Evolutionary conservation across 495 filamentous ascomycete species (phyloP), one percentile per base, ranked within the genome.

Genomic region (Podospora anserina): DNA sequence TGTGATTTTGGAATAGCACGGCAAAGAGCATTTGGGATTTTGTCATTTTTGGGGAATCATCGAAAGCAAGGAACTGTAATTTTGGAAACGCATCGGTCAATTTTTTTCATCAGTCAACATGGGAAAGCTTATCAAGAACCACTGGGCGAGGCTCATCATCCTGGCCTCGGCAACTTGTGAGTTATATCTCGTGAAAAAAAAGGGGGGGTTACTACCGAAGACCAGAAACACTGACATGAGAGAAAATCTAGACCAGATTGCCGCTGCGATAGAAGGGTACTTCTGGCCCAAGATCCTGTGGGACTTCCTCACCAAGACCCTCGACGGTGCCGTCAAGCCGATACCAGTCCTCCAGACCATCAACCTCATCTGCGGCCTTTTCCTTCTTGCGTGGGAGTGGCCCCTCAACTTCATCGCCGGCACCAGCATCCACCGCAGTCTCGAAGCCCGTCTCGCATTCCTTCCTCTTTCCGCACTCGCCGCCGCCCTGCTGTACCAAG

Each of bases 271-370:
- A 64, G 85, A 93, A 81, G 90, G 88, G 73, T 97, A 92, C 87
- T 96, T 98, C 86, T 99, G 94, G 94, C 96, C 96, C 65, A 99
- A 99, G 82, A 88, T 98, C 71, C 96, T 99, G 82, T 99, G 92
- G 91, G 96, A 99, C 81, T 96, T 96, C 78, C 82, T 92, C 72
- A 96, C 96, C 67, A 93, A 94, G 72, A 93, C 91, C 76, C 88
- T 99, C 70, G 91, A 98, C 75, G 85, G 82, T 58, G 90, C 90
- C 64, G 93, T 98, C 64, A 91, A 89, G 68, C 95, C 94, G 3
- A 75, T 94, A 34, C 96, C 96, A n/a, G 81, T 92, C 65, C 87
- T 99, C 5, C 96, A 99, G 78, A 92, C 90, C 75, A 83, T 98
- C 80, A 99, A 99, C 76, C 83, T 99, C n/a, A n/a, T 97, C 63